Conservation (phyloP, 306 rosid genomes). For the Notholithocarpus densiflorus region DNA sequence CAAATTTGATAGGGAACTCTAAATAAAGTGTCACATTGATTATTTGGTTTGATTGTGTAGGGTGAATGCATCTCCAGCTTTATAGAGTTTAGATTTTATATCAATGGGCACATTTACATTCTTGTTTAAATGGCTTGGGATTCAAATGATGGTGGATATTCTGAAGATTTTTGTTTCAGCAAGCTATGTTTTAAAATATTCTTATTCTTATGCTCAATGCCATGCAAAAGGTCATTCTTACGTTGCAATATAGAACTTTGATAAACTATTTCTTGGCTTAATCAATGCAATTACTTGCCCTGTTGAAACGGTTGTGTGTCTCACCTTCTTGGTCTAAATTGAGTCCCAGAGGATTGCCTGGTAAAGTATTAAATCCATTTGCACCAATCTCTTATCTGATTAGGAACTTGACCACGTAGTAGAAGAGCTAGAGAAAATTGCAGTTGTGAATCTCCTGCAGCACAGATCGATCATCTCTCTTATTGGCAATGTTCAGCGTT, state of each 20-base stretch:
- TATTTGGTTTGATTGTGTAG: background rate
- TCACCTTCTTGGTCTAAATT: background rate
- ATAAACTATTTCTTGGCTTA: background rate
- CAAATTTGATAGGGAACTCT: background rate
- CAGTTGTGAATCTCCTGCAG: conserved; percentile 88
- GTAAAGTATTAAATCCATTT: background rate
- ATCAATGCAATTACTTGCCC: background rate
- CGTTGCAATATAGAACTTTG: background rate
- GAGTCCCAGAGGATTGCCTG: background rate
- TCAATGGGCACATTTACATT: background rate
- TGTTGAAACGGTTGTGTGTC: background rate
- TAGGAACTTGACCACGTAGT: conserved; percentile 96
- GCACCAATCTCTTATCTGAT: background rate
- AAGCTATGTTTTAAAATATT: background rate
- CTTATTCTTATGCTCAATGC: background rate
- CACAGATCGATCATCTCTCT: conserved; percentile 90
- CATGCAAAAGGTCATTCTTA: background rate
- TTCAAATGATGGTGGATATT: too few species aligned
- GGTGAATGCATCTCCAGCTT: background rate
- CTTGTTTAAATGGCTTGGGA: background rate
- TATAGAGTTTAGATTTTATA: background rate
- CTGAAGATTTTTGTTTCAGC: background rate
- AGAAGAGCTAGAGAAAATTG: conserved; percentile 93
- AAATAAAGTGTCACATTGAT: background rate
- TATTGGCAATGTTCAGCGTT: conserved; percentile 90